A percentile compares a stretch with the other conserved stretches of the same genome.
Conservation (phyloP, 768 basidiomycete genomes). For the Kwoniella botswanensis region DNA sequence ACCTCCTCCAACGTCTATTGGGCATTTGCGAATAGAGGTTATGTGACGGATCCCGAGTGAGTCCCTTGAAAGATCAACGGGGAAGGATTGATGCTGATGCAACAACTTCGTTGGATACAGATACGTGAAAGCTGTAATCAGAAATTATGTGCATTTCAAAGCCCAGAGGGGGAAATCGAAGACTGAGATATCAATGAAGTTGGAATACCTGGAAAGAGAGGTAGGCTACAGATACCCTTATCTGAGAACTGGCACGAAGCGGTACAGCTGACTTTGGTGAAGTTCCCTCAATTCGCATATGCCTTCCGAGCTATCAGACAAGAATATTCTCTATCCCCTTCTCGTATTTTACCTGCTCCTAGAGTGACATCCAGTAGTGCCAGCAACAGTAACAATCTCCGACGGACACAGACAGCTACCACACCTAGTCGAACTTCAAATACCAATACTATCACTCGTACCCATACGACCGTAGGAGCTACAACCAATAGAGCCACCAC, state of each 20-base stretch:
- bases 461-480: slow-evolving; percentile 20
- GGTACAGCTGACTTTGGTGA: background rate
- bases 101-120: slow-evolving; percentile 10
- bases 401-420: slow-evolving; percentile 27
- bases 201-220: slow-evolving; percentile 49
- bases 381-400: background rate
- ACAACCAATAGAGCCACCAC: slow-evolving; percentile 17
- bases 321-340: slow-evolving; percentile 41
- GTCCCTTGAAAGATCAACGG: background rate
- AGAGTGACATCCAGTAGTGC: background rate
- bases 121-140: slow-evolving; percentile 50
- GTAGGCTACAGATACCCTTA: slow-evolving; percentile 29
- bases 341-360: slow-evolving; percentile 27
- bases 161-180: slow-evolving; percentile 40
- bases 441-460: slow-evolving; percentile 20
- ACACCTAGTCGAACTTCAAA: slow-evolving; percentile 6
- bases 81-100: slow-evolving; percentile 1
- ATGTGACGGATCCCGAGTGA: slow-evolving; percentile 21
- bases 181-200: slow-evolving; percentile 46
- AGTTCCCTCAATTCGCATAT: slow-evolving; percentile 42
- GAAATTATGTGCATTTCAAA: slow-evolving; percentile 52
- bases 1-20: slow-evolving; percentile 17
- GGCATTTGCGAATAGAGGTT: slow-evolving; percentile 11
- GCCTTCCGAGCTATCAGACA: slow-evolving; percentile 40
- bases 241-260: no score